Percentiles rank a stretch among this genome's conserved stretches.
Conservation (phyloP, 2,329 filamentous ascomycete species). For the Phialophora tarda region DNA sequence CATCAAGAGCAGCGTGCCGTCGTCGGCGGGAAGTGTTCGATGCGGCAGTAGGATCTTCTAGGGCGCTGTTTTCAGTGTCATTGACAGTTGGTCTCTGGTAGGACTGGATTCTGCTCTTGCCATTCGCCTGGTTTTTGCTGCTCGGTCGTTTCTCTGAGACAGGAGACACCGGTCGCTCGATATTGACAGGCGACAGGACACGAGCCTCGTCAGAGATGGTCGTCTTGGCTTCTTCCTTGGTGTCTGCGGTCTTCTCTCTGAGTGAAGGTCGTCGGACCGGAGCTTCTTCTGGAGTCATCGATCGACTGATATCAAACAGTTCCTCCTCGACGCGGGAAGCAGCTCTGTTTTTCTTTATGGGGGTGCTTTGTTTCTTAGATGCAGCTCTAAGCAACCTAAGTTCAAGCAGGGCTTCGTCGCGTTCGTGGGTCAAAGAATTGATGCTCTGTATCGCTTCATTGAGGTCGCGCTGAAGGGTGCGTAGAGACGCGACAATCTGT, state of each 20-base stretch:
- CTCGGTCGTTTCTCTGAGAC: conserved; percentile 23
- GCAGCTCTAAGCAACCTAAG: conserved; percentile 34
- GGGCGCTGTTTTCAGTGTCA: conserved; percentile 38
- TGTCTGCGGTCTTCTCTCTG: conserved; percentile 25
- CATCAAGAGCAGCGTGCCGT: conserved; percentile 52
- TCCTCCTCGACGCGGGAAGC: conserved; percentile 36
- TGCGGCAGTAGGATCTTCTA: conserved; percentile 45
- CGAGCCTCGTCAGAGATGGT: conserved; percentile 38
- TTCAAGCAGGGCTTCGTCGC: conserved; percentile 38
- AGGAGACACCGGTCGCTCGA: conserved; percentile 25
- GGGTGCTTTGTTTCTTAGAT: conserved; percentile 31
- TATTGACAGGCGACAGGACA: conserved; percentile 31
- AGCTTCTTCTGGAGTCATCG: conserved; percentile 33
- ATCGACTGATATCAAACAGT: conserved; percentile 39
- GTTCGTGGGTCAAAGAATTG: conserved; percentile 37
- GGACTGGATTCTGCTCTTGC: conserved; percentile 21
- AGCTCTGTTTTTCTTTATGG: conserved; percentile 26
- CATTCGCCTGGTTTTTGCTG: conserved; percentile 16
- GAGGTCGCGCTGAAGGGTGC: conserved; percentile 39
- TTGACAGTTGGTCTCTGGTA: conserved; percentile 32
- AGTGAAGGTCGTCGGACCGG: conserved; percentile 21
- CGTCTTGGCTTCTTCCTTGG: conserved; percentile 30
- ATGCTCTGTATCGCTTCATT: conserved; percentile 39
- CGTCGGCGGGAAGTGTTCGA: conserved; percentile 58
- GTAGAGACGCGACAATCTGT: conserved; percentile 40